phyloP scores from a whole-genome alignment of 176 grass and related monocot genomes.

The Alloteropsis semialata region DNA sequence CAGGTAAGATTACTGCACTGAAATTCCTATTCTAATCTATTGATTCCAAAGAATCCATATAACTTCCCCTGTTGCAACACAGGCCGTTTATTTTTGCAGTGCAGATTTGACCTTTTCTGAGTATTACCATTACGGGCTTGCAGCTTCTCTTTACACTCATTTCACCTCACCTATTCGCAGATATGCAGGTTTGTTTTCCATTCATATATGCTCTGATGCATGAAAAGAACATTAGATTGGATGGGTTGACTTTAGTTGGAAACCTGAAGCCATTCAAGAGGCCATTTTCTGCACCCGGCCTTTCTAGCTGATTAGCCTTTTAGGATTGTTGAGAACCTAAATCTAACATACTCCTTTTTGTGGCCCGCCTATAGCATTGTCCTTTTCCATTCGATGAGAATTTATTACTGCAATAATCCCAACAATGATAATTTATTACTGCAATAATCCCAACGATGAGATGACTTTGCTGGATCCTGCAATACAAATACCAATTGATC shows the following conservation, averaged over 20 bases:
- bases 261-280: neutral
- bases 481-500: neutral
- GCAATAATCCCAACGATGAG: neutral
- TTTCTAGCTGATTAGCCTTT: conserved; percentile 15
- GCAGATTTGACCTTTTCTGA: conserved; percentile 89
- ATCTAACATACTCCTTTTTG: neutral
- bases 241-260: neutral
- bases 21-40: neutral
- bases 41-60: conserved; percentile 11
- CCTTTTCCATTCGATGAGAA: neutral
- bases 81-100: conserved; percentile 98
- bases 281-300: neutral
- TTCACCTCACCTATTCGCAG: conserved; percentile 98
- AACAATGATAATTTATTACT: neutral
- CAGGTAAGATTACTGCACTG: conserved; percentile 54
- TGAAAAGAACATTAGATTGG: conserved; percentile 10
- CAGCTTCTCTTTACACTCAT: conserved; percentile 91
- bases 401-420: neutral
- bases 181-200: conserved; percentile 78
- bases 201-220: conserved; percentile 19
- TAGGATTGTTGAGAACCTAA: neutral
- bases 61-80: conserved; percentile 35
- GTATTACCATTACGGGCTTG: conserved; percentile 93
- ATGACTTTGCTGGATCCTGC: neutral
- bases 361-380: neutral